These are phyloP conservation scores for Nakaseomyces delphensis DNA, from an alignment of 1,139 yeast species.

Conservation along the genomic window DNA sequence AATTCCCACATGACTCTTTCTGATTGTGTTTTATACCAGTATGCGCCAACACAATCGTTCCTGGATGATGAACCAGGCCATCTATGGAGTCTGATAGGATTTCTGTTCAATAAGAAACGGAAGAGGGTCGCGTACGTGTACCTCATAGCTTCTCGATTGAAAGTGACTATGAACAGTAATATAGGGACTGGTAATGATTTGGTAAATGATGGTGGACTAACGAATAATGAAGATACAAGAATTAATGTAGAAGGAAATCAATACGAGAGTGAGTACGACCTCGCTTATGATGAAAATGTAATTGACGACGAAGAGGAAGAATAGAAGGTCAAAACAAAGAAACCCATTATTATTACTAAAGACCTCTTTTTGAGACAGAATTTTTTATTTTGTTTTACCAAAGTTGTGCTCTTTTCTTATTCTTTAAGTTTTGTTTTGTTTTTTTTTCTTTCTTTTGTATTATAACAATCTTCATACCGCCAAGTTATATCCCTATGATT, in stretches of 20 bases:
- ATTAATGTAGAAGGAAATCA: slow-evolving; percentile 32
- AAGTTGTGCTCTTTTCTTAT: too few species aligned
- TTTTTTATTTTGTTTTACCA: slow-evolving; percentile 5
- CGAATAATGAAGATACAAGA: slow-evolving; percentile 25
- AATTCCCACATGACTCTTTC: slow-evolving; percentile 76
- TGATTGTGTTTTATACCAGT: slow-evolving; percentile 65
- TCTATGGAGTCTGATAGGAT: slow-evolving; percentile 88
- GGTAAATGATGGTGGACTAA: slow-evolving; percentile 31
- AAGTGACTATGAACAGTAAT: slow-evolving; percentile 11
- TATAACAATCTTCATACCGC: too few species aligned
- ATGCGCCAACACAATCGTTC: slow-evolving; percentile 72
- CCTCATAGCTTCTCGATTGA: slow-evolving; percentile 36
- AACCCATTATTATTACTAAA: too few species aligned
- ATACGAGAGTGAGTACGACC: slow-evolving; percentile 41
- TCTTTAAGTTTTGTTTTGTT: too few species aligned
- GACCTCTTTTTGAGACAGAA: background rate
- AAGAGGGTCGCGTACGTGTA: slow-evolving; percentile 86
- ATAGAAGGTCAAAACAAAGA: too few species aligned
- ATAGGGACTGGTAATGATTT: slow-evolving; percentile 23
- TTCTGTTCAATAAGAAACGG: slow-evolving; percentile 80
- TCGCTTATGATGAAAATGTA: slow-evolving; percentile 33
- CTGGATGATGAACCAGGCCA: slow-evolving; percentile 50
- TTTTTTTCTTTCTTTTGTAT: too few species aligned
- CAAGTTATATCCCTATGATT: too few species aligned
- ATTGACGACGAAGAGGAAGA: slow-evolving; percentile 32